phyloP scores from a whole-genome alignment of 2,329 filamentous ascomycete species.

The Capronia americana region DNA sequence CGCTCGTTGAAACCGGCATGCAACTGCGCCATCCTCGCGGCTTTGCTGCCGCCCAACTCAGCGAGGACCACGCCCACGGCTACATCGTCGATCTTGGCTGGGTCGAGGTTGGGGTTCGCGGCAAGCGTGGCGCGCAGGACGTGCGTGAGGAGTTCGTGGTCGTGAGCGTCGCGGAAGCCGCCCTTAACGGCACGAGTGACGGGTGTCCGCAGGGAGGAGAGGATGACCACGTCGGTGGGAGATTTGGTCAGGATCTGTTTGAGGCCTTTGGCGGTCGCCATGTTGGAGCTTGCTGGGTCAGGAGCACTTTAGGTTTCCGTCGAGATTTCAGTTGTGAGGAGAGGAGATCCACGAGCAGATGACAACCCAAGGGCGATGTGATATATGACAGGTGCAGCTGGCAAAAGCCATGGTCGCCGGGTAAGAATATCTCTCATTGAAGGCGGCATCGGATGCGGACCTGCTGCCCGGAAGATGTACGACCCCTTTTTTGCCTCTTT shows the following conservation, averaged over 20 bases:
- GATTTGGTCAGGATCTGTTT: constrained; percentile 78
- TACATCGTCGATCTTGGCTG: constrained; percentile 75
- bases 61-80: constrained; percentile 87
- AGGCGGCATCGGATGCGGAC: constrained; percentile 27
- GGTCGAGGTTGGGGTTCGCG: constrained; percentile 74
- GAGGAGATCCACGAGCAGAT: not conserved
- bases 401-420: constrained; percentile 7
- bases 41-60: constrained; percentile 88
- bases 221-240: constrained; percentile 82
- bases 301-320: not conserved
- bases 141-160: constrained; percentile 79
- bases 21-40: constrained; percentile 86
- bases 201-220: constrained; percentile 88
- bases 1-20: constrained; percentile 77
- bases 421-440: constrained; percentile 23
- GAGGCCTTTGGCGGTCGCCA: constrained; percentile 64
- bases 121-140: constrained; percentile 71
- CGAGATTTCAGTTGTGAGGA: not conserved
- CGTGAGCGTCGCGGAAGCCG: constrained; percentile 83
- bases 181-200: constrained; percentile 84
- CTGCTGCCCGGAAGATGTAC: constrained; percentile 13
- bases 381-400: not conserved
- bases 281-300: constrained; percentile 8
- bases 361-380: not conserved
- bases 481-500: not conserved